phyloP scores from a whole-genome alignment of 345 rosid genomes.

The Lepidium africanum region DNA sequence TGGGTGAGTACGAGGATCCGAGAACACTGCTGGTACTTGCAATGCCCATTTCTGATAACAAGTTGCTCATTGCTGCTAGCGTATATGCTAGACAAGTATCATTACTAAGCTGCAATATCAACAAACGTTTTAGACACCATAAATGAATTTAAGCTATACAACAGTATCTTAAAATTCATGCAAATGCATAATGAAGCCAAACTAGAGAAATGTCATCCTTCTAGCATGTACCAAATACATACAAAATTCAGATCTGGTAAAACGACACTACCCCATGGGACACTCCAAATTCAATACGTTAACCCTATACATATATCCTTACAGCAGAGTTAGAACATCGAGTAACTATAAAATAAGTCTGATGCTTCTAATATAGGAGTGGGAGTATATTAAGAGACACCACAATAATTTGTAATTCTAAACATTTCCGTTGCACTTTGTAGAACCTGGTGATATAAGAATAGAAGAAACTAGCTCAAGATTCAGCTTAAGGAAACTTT shows the following conservation, averaged over 20 bases:
- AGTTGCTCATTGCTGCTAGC: slow-evolving; percentile 79
- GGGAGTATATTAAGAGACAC: background rate
- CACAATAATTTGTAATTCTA: background rate
- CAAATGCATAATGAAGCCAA: background rate
- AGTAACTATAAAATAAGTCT: background rate
- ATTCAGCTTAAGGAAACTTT: slow-evolving; percentile 4
- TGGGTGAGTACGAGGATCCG: slow-evolving; percentile 70
- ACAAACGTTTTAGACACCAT: background rate
- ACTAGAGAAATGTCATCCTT: background rate
- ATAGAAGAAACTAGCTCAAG: slow-evolving; percentile 2
- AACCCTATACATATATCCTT: background rate
- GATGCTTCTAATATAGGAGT: background rate
- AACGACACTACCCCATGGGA: slow-evolving; percentile 1
- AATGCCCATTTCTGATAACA: slow-evolving; percentile 80
- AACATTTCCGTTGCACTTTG: background rate
- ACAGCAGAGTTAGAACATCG: background rate
- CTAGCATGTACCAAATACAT: background rate
- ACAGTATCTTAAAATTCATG: background rate
- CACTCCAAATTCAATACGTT: background rate
- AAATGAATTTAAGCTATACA: background rate
- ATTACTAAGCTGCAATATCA: slow-evolving; percentile 65
- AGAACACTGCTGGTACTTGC: slow-evolving; percentile 59
- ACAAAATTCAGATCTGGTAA: slow-evolving; percentile 1
- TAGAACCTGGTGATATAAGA: background rate
- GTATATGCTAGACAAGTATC: slow-evolving; percentile 97